Base-by-base conservation (phyloP, 1,139 yeast species). In the Yamadazyma diospyri region DNA sequence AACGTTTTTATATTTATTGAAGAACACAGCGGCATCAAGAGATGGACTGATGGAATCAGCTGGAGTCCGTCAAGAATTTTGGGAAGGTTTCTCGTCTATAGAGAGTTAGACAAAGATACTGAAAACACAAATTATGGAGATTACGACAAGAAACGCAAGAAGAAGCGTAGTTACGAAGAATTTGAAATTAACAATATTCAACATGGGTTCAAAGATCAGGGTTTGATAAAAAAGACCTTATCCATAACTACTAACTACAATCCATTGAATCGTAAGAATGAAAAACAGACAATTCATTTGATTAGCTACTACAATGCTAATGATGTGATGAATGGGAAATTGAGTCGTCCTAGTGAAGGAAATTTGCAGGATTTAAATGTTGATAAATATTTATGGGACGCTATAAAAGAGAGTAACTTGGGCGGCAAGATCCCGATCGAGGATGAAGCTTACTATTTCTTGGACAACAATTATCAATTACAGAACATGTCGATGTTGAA, bases 41-140 rank as follows among this genome's bases (percentile, higher is more conserved):
- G 97, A 35, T 88, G 97, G 97, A 88, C 97, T 1, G 97, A 88
- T 52, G 95, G 97, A 11, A 76, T 85, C 14, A 72, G 89, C 9
- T 88, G 97, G 97, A 79, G 89, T 1, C 96, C 97, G 0, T 81
- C 94, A 2, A 64, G 97, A 33, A 86, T 88, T 19, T 66, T 86
- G 26, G 95, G 95, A 3, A 68, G 94, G 37, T 88, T 88, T 46
- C 63, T 88, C 25, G 81, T 88, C 7, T 88, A 88, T 55, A 72
- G 95, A 26, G 94, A 85, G 54, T 61, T 85, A 34, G 88, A 84
- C 47, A 73, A 75, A 43, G 69, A 61, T 8, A 23, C 21, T 21
- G 33, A 36, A 11, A 23, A 38, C 27, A 15, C 24, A 9, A 26
- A 26, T 16, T 4, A 26, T 26, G 21, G 10, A 18, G 25, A 12